Conservation (phyloP, 2,329 filamentous ascomycete species). For the Penicillium freii region DNA sequence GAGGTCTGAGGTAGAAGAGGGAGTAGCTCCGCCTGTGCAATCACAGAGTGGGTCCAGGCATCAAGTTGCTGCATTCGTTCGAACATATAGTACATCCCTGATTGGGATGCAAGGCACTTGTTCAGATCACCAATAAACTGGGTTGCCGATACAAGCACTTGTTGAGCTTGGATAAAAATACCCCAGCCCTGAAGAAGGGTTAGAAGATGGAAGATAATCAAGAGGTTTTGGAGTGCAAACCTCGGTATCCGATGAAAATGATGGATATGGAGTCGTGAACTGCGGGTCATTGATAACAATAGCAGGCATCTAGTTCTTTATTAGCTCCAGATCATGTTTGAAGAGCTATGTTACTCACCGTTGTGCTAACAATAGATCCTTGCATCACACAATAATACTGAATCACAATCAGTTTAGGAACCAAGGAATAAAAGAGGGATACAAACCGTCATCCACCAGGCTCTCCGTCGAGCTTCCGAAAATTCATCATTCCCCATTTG, state of each 20-base stretch:
- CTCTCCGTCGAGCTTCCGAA: slow-evolving; percentile 43
- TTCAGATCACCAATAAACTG: slow-evolving; percentile 44
- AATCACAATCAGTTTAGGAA: not conserved
- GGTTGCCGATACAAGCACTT: slow-evolving; percentile 43
- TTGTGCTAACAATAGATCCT: slow-evolving; percentile 46
- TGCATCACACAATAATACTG: slow-evolving; percentile 48
- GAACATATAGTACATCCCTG: slow-evolving; percentile 39
- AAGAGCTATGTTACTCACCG: slow-evolving; percentile 29
- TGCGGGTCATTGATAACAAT: slow-evolving; percentile 46
- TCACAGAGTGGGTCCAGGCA: slow-evolving; percentile 38
- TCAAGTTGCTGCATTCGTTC: slow-evolving; percentile 46
- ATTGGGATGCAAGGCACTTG: slow-evolving; percentile 36
- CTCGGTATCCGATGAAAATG: slow-evolving; percentile 42
- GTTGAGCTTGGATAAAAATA: slow-evolving; percentile 44
- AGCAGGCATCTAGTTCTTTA: slow-evolving; percentile 37
- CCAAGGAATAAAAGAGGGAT: not conserved
- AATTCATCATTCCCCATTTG: slow-evolving; percentile 36
- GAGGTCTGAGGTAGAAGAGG: slow-evolving; percentile 24
- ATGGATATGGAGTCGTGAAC: slow-evolving; percentile 44
- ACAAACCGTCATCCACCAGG: slow-evolving; percentile 51
- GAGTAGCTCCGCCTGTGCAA: slow-evolving; percentile 37
- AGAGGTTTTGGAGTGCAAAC: slow-evolving; percentile 24
- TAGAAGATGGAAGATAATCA: slow-evolving; percentile 7
- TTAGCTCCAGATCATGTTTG: slow-evolving; percentile 9
- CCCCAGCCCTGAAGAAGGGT: slow-evolving; percentile 40